A percentile compares a stretch with the other conserved stretches of the same genome.
phyloP scores from a whole-genome alignment of 1,139 yeast species.

The Yamadazyma kanchanaburiensis region DNA sequence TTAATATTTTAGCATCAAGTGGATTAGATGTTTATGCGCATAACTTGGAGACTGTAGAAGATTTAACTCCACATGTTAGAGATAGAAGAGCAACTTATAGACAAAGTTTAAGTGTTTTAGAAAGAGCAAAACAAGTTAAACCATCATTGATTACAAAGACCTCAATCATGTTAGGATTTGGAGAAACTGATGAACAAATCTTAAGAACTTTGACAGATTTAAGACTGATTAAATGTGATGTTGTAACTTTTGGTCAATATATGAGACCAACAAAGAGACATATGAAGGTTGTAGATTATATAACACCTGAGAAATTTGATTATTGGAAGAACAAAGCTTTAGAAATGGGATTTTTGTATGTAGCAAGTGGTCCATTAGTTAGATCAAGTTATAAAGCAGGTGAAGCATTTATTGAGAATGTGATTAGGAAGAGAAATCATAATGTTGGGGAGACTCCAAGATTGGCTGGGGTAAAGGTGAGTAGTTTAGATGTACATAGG shows the following conservation, averaged over 20 bases:
- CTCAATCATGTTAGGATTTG: constrained; percentile 93
- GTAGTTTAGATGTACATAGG: constrained; percentile 1
- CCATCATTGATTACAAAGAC: constrained; percentile 86
- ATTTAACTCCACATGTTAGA: constrained; percentile 87
- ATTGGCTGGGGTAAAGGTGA: constrained; percentile 18
- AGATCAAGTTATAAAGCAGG: constrained; percentile 98
- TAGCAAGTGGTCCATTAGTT: constrained; percentile 96
- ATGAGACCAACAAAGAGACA: constrained; percentile 99
- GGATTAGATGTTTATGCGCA: constrained; percentile 98
- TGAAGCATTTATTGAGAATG: constrained; percentile 94
- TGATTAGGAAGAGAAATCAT: constrained; percentile 69
- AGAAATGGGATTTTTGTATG: constrained; percentile 89
- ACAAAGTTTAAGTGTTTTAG: constrained; percentile 76
- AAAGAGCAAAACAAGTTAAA: constrained; percentile 73
- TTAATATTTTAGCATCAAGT: constrained; percentile 71
- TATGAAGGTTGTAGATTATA: constrained; percentile 95
- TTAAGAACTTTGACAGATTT: constrained; percentile 71
- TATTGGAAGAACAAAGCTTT: constrained; percentile 88
- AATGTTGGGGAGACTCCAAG: constrained; percentile 47
- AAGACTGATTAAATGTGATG: constrained; percentile 78
- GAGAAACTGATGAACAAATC: constrained; percentile 91
- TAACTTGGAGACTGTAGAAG: constrained; percentile 95
- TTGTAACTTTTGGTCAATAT: constrained; percentile 97
- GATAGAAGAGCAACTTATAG: constrained; percentile 96
- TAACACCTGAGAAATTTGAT: constrained; percentile 93